phyloP scores from a whole-genome alignment of 1,284 basidiomycete species.

The Tylopilus sp. region DNA sequence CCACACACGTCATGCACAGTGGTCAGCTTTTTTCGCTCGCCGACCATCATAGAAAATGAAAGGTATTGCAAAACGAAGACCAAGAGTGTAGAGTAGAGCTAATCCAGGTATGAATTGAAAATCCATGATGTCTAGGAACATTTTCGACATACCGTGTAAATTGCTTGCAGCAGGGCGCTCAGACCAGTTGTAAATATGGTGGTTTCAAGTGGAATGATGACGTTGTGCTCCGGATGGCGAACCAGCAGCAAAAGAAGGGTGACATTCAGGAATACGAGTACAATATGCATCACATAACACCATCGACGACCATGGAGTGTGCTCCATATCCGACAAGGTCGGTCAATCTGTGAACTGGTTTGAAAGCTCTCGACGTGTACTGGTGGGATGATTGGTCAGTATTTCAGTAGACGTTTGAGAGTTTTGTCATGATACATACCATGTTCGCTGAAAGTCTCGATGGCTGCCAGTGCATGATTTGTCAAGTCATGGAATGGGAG shows the following conservation, averaged over 20 bases:
- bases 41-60: conserved; percentile 5
- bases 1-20: conserved; percentile 15
- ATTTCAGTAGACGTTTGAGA: not conserved
- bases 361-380: not conserved
- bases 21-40: conserved; percentile 11
- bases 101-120: not conserved
- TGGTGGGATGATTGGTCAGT: no score
- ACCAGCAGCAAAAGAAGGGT: not conserved
- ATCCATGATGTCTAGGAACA: no score
- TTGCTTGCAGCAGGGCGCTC: conserved; percentile 12
- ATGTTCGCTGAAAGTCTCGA: not conserved
- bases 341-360: no score
- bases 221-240: conserved; percentile 13
- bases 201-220: conserved; percentile 5
- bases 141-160: conserved; percentile 8
- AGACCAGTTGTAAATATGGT: conserved; percentile 5
- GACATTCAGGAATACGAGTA: conserved; percentile 9
- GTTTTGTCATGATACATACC: not conserved
- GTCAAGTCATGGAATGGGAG: no score
- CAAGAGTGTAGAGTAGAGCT: conserved; percentile 23
- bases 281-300: conserved; percentile 2
- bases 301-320: not conserved
- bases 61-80: conserved; percentile 18
- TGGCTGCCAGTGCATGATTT: no score
- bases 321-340: not conserved